phyloP scores from a whole-genome alignment of 768 basidiomycete genomes.

The Sarcodon sp. region DNA sequence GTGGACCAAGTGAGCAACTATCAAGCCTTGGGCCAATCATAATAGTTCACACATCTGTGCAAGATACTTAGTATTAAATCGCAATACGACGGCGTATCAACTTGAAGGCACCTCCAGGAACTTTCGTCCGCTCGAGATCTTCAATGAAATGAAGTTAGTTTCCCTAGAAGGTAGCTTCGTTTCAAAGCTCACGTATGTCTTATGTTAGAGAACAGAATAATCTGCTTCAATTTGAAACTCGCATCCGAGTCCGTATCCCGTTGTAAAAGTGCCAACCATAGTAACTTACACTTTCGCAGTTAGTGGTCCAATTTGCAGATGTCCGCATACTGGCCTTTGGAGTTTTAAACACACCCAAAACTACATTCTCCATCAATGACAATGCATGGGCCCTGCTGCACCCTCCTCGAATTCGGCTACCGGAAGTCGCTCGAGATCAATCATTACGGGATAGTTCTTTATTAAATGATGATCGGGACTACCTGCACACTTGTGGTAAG shows the following conservation, averaged over 20 bases:
- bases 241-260: constrained; percentile 38
- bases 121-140: constrained; percentile 55
- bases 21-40: not conserved
- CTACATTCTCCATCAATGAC: constrained; percentile 41
- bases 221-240: constrained; percentile 52
- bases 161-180: not conserved
- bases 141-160: constrained; percentile 65
- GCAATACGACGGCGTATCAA: constrained; percentile 64
- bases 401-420: constrained; percentile 48
- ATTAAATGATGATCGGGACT: not conserved
- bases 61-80: constrained; percentile 66
- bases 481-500: not conserved
- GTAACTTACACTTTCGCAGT: constrained; percentile 21
- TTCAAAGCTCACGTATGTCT: constrained; percentile 2
- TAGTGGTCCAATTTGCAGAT: constrained; percentile 58
- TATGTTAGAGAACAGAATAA: constrained; percentile 51
- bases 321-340: constrained; percentile 65
- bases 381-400: constrained; percentile 61
- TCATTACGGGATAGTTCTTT: not conserved
- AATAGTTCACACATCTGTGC: not conserved
- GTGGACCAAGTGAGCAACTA: constrained; percentile 57
- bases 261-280: not conserved
- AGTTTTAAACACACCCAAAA: constrained; percentile 43
- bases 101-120: constrained; percentile 53
- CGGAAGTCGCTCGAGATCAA: constrained; percentile 1